Conservation (phyloP, 345 rosid species). For the Salix viminalis region DNA sequence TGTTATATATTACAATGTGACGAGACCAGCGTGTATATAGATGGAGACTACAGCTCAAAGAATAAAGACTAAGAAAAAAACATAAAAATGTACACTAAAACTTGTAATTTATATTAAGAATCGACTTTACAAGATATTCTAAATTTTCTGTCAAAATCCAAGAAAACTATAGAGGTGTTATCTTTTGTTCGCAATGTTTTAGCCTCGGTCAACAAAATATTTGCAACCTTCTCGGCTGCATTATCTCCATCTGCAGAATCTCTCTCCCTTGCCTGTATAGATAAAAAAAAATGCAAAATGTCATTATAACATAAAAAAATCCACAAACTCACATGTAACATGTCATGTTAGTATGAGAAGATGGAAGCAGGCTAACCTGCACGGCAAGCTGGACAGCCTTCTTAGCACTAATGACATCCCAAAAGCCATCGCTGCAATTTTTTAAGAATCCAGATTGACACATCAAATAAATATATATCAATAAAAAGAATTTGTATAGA, state of each 20-base stretch:
- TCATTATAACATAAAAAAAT: background rate
- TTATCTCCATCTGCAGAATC: slow-evolving; percentile 33
- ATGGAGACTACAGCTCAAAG: background rate
- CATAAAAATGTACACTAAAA: background rate
- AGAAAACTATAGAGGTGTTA: slow-evolving; percentile 79
- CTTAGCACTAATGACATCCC: slow-evolving; percentile 79
- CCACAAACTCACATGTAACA: background rate
- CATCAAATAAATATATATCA: background rate
- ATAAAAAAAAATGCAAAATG: background rate
- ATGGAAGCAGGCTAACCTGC: slow-evolving; percentile 46
- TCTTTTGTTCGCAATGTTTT: slow-evolving; percentile 84
- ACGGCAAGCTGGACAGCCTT: slow-evolving; percentile 69
- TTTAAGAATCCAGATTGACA: background rate
- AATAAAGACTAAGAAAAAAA: background rate
- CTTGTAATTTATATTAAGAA: slow-evolving; percentile 27
- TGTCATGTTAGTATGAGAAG: background rate
- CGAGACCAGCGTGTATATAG: background rate
- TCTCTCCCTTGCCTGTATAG: slow-evolving; percentile 53
- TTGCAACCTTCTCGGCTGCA: slow-evolving; percentile 69
- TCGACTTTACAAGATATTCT: slow-evolving; percentile 42
- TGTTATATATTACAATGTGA: background rate
- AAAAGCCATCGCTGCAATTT: slow-evolving; percentile 76
- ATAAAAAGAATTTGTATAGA: background rate
- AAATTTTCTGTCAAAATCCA: slow-evolving; percentile 56
- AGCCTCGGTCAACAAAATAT: slow-evolving; percentile 69